phyloP scores from a whole-genome alignment of 495 filamentous ascomycete species.

The Immersiella caudata region DNA sequence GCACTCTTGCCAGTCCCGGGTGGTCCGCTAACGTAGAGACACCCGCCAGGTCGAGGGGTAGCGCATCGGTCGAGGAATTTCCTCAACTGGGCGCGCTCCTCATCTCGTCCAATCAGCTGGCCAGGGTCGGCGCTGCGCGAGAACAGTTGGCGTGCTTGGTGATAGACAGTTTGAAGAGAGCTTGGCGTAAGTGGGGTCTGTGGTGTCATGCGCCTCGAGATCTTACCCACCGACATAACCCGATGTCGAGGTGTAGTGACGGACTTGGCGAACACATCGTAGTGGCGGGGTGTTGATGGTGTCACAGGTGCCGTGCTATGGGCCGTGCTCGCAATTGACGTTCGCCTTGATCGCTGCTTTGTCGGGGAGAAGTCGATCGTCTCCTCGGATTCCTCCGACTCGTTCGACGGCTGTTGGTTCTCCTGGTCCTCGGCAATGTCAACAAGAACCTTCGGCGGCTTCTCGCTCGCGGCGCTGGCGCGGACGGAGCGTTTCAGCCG shows the following conservation, averaged over 20 bases:
- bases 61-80: conserved; percentile 69
- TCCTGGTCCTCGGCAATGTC: conserved; percentile 42
- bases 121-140: conserved; percentile 74
- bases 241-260: conserved; percentile 51
- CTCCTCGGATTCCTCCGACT: conserved; percentile 22
- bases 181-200: conserved; percentile 66
- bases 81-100: conserved; percentile 71
- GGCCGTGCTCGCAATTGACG: conserved; percentile 19
- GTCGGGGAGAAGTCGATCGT: conserved; percentile 35
- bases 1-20: conserved; percentile 97
- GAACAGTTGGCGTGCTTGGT: conserved; percentile 84
- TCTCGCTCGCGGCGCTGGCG: conserved; percentile 10
- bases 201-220: conserved; percentile 57
- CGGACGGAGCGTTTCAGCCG: conserved; percentile 61
- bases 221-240: conserved; percentile 53
- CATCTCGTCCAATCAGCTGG: conserved; percentile 78
- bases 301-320: conserved; percentile 54
- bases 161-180: conserved; percentile 72
- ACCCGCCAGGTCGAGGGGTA: conserved; percentile 67
- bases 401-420: conserved; percentile 28
- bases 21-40: conserved; percentile 92
- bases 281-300: conserved; percentile 64
- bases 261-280: conserved; percentile 52
- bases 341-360: conserved; percentile 23
- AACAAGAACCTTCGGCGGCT: conserved; percentile 40